Percentiles rank a stretch among this genome's conserved stretches.
These are phyloP conservation scores for Blastobotrys proliferans DNA, from an alignment of 1,139 yeast genomes.

Conservation along the genomic window DNA sequence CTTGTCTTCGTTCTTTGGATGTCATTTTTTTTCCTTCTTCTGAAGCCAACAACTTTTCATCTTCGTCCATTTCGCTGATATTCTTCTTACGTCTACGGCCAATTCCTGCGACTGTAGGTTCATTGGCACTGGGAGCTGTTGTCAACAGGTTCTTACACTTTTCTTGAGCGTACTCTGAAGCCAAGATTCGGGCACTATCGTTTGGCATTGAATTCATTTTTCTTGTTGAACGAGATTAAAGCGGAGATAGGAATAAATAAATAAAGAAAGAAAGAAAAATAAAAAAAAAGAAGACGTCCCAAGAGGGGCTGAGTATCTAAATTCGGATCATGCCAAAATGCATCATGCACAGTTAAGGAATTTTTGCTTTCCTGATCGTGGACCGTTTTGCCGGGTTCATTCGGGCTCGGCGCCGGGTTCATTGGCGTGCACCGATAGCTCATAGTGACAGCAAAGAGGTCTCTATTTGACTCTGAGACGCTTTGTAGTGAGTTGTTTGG, in stretches of 20 bases:
- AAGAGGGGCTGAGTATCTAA: not conserved
- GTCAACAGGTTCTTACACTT: slow-evolving; percentile 12
- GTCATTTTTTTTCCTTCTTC: slow-evolving; percentile 32
- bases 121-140: not conserved
- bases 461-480: too few relatives aligned
- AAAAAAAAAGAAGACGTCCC: slow-evolving; percentile 1
- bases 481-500: too few relatives aligned
- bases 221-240: not conserved
- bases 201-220: not conserved
- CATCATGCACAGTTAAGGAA: not conserved
- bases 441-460: not conserved
- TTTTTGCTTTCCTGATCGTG: too few relatives aligned
- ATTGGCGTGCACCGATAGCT: too few relatives aligned
- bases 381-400: too few relatives aligned
- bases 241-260: not conserved
- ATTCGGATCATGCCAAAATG: not conserved
- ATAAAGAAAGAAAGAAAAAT: not conserved
- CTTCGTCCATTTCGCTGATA: slow-evolving; percentile 25
- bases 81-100: slow-evolving; percentile 3
- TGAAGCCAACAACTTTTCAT: slow-evolving; percentile 30
- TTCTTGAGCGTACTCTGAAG: slow-evolving; percentile 12
- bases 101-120: not conserved
- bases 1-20: slow-evolving; percentile 33
- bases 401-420: too few relatives aligned
- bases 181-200: slow-evolving; percentile 2